A percentile compares a stretch with the other conserved stretches of the same genome.
These are phyloP conservation scores for Pseudisothecium myosuroides DNA, from an alignment of 225 moss, liverwort and hornwort species.

Conservation along the genomic window DNA sequence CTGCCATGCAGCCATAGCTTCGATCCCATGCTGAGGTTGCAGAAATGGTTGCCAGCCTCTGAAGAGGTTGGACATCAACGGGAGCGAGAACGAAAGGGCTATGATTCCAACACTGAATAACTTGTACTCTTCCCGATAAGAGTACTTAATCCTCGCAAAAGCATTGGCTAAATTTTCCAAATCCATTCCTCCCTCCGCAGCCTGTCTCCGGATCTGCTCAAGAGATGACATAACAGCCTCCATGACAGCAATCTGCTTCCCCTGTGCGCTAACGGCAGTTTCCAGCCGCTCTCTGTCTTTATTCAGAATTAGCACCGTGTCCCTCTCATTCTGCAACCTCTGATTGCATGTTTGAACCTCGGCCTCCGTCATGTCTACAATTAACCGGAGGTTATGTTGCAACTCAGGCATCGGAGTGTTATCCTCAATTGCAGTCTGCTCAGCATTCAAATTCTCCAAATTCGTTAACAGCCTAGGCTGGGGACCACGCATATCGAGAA, in stretches of 20 bases:
- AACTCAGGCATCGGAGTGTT: conserved; percentile 83
- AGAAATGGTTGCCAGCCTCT: conserved; percentile 79
- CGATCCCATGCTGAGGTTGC: conserved; percentile 63
- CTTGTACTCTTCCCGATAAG: conserved; percentile 65
- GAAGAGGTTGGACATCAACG: conserved; percentile 57
- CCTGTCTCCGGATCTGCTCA: conserved; percentile 54
- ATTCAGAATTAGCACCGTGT: conserved; percentile 54
- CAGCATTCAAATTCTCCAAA: conserved; percentile 76
- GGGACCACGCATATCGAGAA: conserved; percentile 91
- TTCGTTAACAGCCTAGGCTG: conserved; percentile 70
- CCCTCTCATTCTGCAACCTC: conserved; percentile 59
- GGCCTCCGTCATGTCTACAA: conserved; percentile 75
- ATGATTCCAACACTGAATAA: conserved; percentile 64
- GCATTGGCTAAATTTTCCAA: conserved; percentile 53
- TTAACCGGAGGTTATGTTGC: conserved; percentile 71
- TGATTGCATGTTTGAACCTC: conserved; percentile 71
- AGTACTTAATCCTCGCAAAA: conserved; percentile 43
- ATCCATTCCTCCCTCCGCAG: conserved; percentile 40
- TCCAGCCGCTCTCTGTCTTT: conserved; percentile 71
- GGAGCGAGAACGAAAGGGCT: conserved; percentile 63
- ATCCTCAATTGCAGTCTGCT: conserved; percentile 51
- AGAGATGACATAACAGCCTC: conserved; percentile 58
- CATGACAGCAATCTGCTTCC: conserved; percentile 56
- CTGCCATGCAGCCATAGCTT: conserved; percentile 55
- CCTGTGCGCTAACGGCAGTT: conserved; percentile 41